Percentiles rank a stretch among this genome's conserved stretches.
phyloP scores from a whole-genome alignment of 1,139 yeast genomes.

The Suhomyces maxii region DNA sequence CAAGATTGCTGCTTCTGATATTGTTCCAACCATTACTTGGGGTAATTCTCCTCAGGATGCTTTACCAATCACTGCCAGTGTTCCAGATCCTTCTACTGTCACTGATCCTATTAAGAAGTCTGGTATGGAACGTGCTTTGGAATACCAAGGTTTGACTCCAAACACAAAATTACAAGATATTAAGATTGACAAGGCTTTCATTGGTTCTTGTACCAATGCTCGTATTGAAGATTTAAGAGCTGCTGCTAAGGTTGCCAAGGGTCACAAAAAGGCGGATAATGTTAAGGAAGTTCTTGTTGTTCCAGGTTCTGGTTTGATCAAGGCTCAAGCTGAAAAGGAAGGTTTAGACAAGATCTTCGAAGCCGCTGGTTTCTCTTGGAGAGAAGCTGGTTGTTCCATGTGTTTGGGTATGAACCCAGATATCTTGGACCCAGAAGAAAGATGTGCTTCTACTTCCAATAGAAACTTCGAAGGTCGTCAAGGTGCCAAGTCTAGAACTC shows the following conservation, averaged over 20 bases:
- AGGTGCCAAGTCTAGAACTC: constrained; percentile 96
- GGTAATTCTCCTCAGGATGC: constrained; percentile 99
- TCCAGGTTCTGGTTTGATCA: constrained; percentile 96
- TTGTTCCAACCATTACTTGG: constrained; percentile 97
- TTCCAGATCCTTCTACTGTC: constrained; percentile 82
- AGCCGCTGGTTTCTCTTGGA: constrained; percentile 96
- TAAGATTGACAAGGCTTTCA: constrained; percentile 85
- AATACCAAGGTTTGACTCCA: constrained; percentile 87
- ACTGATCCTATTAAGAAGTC: constrained; percentile 74
- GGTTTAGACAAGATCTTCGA: constrained; percentile 89
- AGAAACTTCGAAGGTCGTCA: constrained; percentile 99
- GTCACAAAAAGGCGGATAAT: constrained; percentile 80
- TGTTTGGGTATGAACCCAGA: constrained; percentile 99
- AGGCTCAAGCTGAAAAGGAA: constrained; percentile 89
- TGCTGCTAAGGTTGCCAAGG: constrained; percentile 91
- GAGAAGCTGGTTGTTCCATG: constrained; percentile 99
- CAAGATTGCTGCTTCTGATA: constrained; percentile 76
- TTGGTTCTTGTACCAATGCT: constrained; percentile 97
- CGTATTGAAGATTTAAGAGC: constrained; percentile 96
- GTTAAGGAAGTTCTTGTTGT: constrained; percentile 87
- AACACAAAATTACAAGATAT: constrained; percentile 76
- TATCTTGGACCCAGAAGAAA: constrained; percentile 87
- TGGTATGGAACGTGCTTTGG: constrained; percentile 87
- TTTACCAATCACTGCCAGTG: constrained; percentile 82
- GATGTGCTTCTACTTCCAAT: constrained; percentile 98